Evolutionary conservation across 768 basidiomycete genomes (phyloP).

Genomic region (Stropharia rugosoannulata): DNA sequence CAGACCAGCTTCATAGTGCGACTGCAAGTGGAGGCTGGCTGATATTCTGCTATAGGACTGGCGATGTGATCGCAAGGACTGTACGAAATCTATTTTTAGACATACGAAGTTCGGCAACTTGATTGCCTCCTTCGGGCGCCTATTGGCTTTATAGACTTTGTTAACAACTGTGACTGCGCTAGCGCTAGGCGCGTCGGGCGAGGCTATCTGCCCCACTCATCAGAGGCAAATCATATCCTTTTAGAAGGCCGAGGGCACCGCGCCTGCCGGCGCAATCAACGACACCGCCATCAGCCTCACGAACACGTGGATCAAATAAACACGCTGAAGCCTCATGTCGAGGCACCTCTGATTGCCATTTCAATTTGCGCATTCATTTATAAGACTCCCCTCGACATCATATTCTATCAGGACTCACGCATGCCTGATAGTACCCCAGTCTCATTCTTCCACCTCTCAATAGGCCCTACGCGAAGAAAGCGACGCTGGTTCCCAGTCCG

Average conservation of each 20-base stretch:
- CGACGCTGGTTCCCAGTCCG: conserved; percentile 12
- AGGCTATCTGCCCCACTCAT: no score
- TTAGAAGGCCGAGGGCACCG: conserved; percentile 2
- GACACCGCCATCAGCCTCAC: conserved; percentile 13
- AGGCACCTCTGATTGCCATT: conserved; percentile 23
- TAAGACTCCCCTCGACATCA: conserved; percentile 13
- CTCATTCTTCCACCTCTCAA: conserved; percentile 15
- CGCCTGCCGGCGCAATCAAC: conserved; percentile 11
- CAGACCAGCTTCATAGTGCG: not conserved
- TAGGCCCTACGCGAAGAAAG: conserved; percentile 13
- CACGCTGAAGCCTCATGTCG: conserved; percentile 43
- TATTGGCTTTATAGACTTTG: not conserved
- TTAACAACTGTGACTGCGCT: no score
- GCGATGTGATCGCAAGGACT: not conserved
- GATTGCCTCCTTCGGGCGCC: not conserved
- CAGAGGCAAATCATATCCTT: not conserved
- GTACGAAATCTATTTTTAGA: conserved; percentile 13
- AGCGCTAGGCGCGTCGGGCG: no score
- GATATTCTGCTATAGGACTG: conserved; percentile 6
- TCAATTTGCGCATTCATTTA: conserved; percentile 10
- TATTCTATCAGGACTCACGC: conserved; percentile 17
- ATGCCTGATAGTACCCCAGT: conserved; percentile 32
- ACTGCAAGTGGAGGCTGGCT: conserved; percentile 13
- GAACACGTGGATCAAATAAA: conserved; percentile 28
- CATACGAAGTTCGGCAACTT: not conserved